These are phyloP conservation scores for Sporothrix phasma DNA, from an alignment of 2,329 filamentous ascomycete species.

Conservation along the genomic window DNA sequence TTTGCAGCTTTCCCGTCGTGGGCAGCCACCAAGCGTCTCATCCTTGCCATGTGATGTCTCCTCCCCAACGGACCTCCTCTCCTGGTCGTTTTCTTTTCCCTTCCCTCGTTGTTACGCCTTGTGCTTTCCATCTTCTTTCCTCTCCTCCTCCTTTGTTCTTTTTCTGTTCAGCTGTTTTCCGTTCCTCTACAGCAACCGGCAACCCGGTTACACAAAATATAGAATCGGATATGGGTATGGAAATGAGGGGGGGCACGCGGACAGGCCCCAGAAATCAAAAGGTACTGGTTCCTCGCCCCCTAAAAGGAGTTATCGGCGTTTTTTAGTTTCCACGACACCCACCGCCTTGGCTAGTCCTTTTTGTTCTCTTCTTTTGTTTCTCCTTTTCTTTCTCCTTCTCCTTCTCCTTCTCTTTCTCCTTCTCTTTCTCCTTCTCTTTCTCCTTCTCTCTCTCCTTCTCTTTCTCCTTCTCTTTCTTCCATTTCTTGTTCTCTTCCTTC, in stretches of 20 bases:
- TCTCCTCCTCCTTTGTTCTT: neutral
- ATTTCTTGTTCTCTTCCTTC: neutral
- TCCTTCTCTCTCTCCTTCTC: neutral
- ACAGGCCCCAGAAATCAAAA: neutral
- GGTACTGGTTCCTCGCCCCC: neutral
- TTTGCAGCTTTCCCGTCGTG: too few species aligned
- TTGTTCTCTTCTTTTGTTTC: neutral
- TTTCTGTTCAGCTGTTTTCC: neutral
- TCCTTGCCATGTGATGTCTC: neutral
- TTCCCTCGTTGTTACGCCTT: neutral
- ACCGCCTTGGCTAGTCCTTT: neutral
- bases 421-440: neutral
- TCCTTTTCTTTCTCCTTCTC: neutral
- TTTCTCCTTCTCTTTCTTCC: neutral
- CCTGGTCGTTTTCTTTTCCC: too few species aligned
- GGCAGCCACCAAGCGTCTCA: too few species aligned
- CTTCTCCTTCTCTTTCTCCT: neutral
- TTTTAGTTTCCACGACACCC: neutral
- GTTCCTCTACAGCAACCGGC: neutral
- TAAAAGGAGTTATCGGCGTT: slow-evolving; percentile 2
- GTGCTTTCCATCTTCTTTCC: neutral
- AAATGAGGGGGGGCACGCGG: neutral
- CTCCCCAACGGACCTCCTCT: too few species aligned
- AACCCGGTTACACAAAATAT: neutral
- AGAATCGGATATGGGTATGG: neutral